Evolutionary conservation across 352 stramenopile species (phyloP).

Genomic region (Sclerospora graminicola): DNA sequence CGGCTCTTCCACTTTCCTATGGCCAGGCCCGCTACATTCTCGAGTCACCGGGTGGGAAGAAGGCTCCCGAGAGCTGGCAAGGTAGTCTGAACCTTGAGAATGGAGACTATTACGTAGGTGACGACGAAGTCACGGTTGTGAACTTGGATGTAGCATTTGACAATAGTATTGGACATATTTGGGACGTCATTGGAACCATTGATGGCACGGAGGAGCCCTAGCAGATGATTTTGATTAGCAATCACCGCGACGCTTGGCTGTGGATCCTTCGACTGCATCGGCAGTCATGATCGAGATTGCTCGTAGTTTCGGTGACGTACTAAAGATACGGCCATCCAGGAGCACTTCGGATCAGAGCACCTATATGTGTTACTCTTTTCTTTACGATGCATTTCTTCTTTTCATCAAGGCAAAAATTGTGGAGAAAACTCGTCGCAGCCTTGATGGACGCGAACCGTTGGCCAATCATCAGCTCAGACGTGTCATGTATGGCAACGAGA

Average conservation of each 20-base stretch:
- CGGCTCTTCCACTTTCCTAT: constrained; percentile 65
- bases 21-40: constrained; percentile 75
- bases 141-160: constrained; percentile 63
- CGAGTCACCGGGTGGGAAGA: constrained; percentile 39
- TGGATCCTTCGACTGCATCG: constrained; percentile 67
- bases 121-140: constrained; percentile 45
- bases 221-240: constrained; percentile 77
- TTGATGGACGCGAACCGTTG: too few relatives aligned
- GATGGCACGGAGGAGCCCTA: constrained; percentile 44
- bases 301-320: constrained; percentile 46
- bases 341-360: too few relatives aligned
- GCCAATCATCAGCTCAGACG: too few relatives aligned
- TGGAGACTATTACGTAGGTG: constrained; percentile 61
- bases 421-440: too few relatives aligned
- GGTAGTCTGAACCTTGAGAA: constrained; percentile 43
- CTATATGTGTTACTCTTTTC: too few relatives aligned
- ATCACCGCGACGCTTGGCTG: constrained; percentile 86
- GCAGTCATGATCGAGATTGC: constrained; percentile 79
- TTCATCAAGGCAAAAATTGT: too few relatives aligned
- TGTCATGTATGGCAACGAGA: too few relatives aligned
- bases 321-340: too few relatives aligned
- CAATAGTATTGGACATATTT: constrained; percentile 66
- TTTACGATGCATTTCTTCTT: too few relatives aligned
- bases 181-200: constrained; percentile 42
- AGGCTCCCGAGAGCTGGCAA: constrained; percentile 45